A percentile compares a stretch with the other conserved stretches of the same genome.
Evolutionary conservation across 2,329 filamentous ascomycete species (phyloP).

Genomic region (Achaetomium macrosporum): DNA sequence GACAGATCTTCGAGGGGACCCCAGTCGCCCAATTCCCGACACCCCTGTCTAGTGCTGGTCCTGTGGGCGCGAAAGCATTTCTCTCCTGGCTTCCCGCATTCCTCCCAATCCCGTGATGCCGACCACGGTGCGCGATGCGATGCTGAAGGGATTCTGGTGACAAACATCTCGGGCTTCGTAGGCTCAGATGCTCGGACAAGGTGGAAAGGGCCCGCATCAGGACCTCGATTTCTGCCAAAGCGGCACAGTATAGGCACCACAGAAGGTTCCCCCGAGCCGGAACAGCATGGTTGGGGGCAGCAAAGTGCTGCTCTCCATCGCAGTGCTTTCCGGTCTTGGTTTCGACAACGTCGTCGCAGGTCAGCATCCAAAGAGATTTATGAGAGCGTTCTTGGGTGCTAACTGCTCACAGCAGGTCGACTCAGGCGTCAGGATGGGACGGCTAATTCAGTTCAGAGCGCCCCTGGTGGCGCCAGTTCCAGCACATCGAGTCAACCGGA

Average conservation of each 20-base stretch:
- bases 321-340: conserved; percentile 23
- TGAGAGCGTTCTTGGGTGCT: neutral
- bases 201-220: conserved; percentile 13
- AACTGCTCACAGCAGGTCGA: conserved; percentile 11
- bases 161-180: conserved; percentile 8
- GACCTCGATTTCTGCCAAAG: conserved; percentile 4
- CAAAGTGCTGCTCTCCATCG: conserved; percentile 24
- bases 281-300: conserved; percentile 25
- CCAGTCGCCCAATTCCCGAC: conserved; percentile 16
- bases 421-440: conserved; percentile 13
- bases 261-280: conserved; percentile 5
- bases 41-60: neutral
- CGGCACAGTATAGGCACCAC: conserved; percentile 11
- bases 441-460: conserved; percentile 2
- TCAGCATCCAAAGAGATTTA: conserved; percentile 9
- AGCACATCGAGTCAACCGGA: conserved; percentile 5
- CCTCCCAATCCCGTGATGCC: conserved; percentile 7
- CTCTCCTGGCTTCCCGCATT: conserved; percentile 7
- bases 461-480: conserved; percentile 2
- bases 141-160: conserved; percentile 19
- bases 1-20: conserved; percentile 13
- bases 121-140: conserved; percentile 10
- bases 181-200: conserved; percentile 17
- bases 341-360: conserved; percentile 22
- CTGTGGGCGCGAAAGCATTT: conserved; percentile 7